These are phyloP conservation scores for Camptophora hylomeconis DNA, from an alignment of 2,329 filamentous ascomycete species.

Conservation along the genomic window DNA sequence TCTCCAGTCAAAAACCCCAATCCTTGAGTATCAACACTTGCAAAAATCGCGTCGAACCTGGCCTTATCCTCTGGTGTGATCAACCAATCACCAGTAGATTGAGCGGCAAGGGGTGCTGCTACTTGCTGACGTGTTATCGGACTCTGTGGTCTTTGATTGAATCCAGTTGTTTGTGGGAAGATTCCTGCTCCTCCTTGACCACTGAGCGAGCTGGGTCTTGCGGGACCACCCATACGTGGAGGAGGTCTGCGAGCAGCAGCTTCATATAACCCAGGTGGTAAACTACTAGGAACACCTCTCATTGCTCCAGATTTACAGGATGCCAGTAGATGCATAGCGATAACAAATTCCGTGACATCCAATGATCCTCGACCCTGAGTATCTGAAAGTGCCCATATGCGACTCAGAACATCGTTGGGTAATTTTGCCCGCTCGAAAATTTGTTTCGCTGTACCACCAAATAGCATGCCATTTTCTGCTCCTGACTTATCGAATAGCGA, in stretches of 20 bases:
- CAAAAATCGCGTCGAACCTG: constrained; percentile 78
- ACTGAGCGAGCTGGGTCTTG: constrained; percentile 39
- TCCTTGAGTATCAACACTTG: constrained; percentile 65
- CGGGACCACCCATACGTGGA: constrained; percentile 37
- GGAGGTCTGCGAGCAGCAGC: constrained; percentile 62
- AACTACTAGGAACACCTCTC: constrained; percentile 61
- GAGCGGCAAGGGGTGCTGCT: constrained; percentile 34
- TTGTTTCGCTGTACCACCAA: constrained; percentile 63
- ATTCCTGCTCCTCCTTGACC: no score
- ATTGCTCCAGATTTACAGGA: constrained; percentile 78
- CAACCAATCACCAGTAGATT: constrained; percentile 56
- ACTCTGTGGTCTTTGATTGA: constrained; percentile 45
- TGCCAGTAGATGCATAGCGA: constrained; percentile 93
- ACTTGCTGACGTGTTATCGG: constrained; percentile 42
- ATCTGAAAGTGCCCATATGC: constrained; percentile 91
- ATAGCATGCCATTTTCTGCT: constrained; percentile 61
- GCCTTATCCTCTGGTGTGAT: constrained; percentile 72
- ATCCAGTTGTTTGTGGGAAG: constrained; percentile 72
- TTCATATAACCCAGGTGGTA: constrained; percentile 81
- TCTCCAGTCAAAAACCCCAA: constrained; percentile 83
- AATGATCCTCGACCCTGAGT: constrained; percentile 83
- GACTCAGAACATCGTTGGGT: constrained; percentile 79
- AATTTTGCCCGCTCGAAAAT: constrained; percentile 91
- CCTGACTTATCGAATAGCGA: constrained; percentile 83
- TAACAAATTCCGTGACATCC: constrained; percentile 83